Conservation (phyloP, 2,329 filamentous ascomycete species). For the Polychaeton citri region DNA sequence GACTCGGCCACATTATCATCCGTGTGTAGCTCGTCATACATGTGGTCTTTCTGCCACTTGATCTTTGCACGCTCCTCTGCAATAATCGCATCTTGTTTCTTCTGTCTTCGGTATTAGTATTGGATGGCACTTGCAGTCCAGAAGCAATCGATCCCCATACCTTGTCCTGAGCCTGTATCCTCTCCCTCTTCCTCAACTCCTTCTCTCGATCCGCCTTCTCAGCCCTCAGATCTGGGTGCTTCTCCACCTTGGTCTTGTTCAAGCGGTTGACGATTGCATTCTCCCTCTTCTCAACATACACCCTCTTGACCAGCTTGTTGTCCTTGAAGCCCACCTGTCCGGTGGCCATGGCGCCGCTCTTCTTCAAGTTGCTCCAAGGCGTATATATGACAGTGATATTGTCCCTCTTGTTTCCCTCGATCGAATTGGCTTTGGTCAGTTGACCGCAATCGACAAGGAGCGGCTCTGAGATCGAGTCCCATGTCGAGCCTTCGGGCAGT, state of each 20-base stretch:
- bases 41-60: constrained; percentile 94
- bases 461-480: constrained; percentile 66
- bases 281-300: constrained; percentile 67
- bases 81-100: constrained; percentile 60
- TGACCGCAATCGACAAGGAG: constrained; percentile 85
- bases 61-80: constrained; percentile 73
- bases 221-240: constrained; percentile 66
- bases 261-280: constrained; percentile 93
- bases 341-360: constrained; percentile 88
- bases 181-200: constrained; percentile 59
- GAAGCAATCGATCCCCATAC: too few species aligned
- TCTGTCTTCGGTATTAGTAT: constrained; percentile 26
- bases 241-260: constrained; percentile 90
- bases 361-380: constrained; percentile 90
- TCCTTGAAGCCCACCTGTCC: constrained; percentile 95
- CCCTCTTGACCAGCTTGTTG: constrained; percentile 66
- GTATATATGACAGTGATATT: constrained; percentile 96
- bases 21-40: constrained; percentile 82
- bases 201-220: constrained; percentile 68
- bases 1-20: constrained; percentile 64
- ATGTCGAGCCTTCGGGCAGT: constrained; percentile 59
- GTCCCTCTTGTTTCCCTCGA: constrained; percentile 98
- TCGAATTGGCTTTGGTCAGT: constrained; percentile 96
- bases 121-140: background rate
- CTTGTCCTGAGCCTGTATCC: constrained; percentile 46